Evolutionary conservation across 495 filamentous ascomycete genomes (phyloP), one percentile per base, ranked within the genome.

Genomic region (Talaromyces borbonicus): DNA sequence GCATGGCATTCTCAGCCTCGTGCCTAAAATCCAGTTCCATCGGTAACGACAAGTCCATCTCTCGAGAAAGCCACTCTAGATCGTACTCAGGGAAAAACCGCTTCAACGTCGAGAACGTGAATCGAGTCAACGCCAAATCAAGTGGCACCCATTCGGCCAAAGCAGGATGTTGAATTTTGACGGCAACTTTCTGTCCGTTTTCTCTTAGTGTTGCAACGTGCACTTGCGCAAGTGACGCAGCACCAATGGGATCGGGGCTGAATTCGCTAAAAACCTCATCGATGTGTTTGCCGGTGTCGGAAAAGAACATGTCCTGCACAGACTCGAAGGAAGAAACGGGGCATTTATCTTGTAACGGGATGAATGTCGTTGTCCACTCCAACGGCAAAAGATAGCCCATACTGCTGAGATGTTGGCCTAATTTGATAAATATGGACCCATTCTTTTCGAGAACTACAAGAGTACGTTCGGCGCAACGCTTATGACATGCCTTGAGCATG

Each of bases 41-140:
- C 0, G 93, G 93, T 8, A 99, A 65, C 5, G 90, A 96, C 19
- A 76, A 59, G 49, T 95, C 89, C 79, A 97, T 89, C 59, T 99
- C 93, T 24, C 82, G 78, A 5, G 88, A 87, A 6, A 99, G 69
- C 93, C 93, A 99, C 52, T 90, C 86, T 41, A 99, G 68, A 61
- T 97, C 90, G 58, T 99, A 99, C 50, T 96, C 88, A 3, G 93
- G 93, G 56, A 99, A 99, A 68, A 90, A 95, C 30, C 75, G 75
- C 56, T 90, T 95, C 49, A 99, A 70, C 23, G 80, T 90, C 6
- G 81, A 80, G 58, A 99, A 97, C 1, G 89, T 93, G 51, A 93
- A 89, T 26, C 76, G 68, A 4, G 90, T 99, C 47, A 97, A 71
- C 1, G 80, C 79, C 49, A 97, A 73, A 59, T 99, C 93, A 16